These are phyloP conservation scores for Rhodomyrtus psidioides DNA, from an alignment of 441 rosid genomes.

Conservation along the genomic window DNA sequence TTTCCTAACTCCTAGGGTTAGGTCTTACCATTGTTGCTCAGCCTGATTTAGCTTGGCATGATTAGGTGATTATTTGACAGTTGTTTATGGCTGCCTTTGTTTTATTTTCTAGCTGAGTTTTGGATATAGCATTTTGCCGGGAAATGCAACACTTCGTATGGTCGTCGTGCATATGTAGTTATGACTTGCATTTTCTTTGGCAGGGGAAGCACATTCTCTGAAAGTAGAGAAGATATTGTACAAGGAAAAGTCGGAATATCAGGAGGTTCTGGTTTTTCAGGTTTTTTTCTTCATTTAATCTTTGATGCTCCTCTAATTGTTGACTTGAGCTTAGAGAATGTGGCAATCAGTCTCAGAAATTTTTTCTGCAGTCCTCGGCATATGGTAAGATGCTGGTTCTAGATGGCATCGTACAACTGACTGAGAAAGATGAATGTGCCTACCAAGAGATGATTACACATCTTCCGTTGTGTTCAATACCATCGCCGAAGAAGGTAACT, in stretches of 20 bases:
- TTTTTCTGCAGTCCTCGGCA: constrained; percentile 57
- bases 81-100: background rate
- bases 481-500: constrained; percentile 74
- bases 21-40: background rate
- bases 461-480: constrained; percentile 88
- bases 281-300: constrained; percentile 18
- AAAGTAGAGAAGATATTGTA: constrained; percentile 64
- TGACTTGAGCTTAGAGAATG: background rate
- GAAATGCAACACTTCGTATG: background rate
- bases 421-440: constrained; percentile 97
- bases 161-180: background rate
- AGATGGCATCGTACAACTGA: constrained; percentile 90
- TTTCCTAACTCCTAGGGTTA: background rate
- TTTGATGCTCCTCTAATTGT: background rate
- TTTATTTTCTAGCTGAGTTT: background rate
- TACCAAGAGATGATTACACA: constrained; percentile 99
- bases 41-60: background rate
- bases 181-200: constrained; percentile 14
- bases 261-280: constrained; percentile 92
- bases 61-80: background rate
- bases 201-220: constrained; percentile 94
- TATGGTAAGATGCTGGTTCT: constrained; percentile 98
- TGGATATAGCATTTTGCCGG: background rate
- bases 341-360: background rate
- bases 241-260: constrained; percentile 75